A percentile compares a stretch with the other conserved stretches of the same genome.
phyloP scores from a whole-genome alignment of 163 green algal genomes.

The Scenedesmus sp. region DNA sequence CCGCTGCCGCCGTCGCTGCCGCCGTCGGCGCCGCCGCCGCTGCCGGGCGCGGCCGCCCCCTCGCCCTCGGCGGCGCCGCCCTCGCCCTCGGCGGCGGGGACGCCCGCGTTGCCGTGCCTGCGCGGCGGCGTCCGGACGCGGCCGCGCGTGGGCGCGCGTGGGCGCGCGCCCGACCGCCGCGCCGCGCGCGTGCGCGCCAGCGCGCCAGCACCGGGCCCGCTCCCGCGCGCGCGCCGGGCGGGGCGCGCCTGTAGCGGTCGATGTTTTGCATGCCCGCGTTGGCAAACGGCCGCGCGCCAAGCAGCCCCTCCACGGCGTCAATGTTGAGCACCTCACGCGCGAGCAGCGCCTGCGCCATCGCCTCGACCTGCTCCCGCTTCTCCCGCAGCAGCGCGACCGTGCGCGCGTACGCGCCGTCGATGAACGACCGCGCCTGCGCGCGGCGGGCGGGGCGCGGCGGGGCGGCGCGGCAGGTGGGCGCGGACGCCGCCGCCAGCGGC shows the following conservation, averaged over 20 bases:
- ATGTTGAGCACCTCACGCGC: constrained; percentile 78
- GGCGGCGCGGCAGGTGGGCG: too few relatives aligned
- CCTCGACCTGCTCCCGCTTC: constrained; percentile 86
- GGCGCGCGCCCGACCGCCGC: neutral
- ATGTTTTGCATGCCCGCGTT: constrained; percentile 94
- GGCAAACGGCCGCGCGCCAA: constrained; percentile 89
- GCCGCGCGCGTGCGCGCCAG: too few relatives aligned
- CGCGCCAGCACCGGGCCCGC: too few relatives aligned
- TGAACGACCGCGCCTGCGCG: constrained; percentile 81
- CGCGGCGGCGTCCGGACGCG: too few relatives aligned
- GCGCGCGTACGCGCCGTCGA: constrained; percentile 85
- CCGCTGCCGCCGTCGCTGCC: constrained; percentile 4
- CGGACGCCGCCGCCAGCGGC: too few relatives aligned
- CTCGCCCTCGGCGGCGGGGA: neutral
- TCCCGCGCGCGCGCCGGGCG: neutral
- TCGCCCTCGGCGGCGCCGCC: too few relatives aligned
- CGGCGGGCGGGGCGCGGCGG: neutral
- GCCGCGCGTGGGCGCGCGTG: too few relatives aligned
- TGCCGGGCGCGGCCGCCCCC: neutral
- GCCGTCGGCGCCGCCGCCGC: neutral
- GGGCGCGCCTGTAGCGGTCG: constrained; percentile 86
- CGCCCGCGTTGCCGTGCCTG: constrained; percentile 23
- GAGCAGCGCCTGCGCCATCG: constrained; percentile 85
- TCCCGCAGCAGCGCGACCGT: constrained; percentile 88
- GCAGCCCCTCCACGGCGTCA: constrained; percentile 85